A percentile compares a stretch with the other conserved stretches of the same genome.
These are phyloP conservation scores for Xylaria sp. DNA, from an alignment of 2,329 filamentous ascomycete genomes.

Conservation along the genomic window DNA sequence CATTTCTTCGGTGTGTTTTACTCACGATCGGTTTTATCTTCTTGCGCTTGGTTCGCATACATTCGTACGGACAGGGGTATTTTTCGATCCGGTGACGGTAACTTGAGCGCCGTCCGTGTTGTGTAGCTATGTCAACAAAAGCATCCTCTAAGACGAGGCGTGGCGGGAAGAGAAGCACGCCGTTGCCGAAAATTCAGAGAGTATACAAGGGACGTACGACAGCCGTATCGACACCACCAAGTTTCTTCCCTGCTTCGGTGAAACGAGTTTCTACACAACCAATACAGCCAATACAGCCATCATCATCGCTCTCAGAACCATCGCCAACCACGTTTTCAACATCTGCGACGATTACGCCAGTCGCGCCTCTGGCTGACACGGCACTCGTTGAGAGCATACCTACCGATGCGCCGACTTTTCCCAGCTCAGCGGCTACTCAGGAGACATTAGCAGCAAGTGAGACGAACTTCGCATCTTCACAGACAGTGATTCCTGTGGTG, in stretches of 20 bases:
- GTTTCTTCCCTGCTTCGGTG: conserved; percentile 10
- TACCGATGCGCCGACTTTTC: neutral
- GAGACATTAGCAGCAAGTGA: conserved; percentile 33
- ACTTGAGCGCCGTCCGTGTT: conserved; percentile 33
- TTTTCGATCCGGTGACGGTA: conserved; percentile 38
- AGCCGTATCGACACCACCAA: conserved; percentile 7
- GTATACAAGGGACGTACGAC: conserved; percentile 18
- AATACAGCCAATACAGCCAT: conserved; percentile 1
- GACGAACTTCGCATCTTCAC: conserved; percentile 32
- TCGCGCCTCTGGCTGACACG: conserved; percentile 3
- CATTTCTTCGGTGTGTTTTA: conserved; percentile 29
- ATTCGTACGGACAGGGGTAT: conserved; percentile 20
- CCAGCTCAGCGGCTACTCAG: conserved; percentile 9
- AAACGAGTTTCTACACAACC: conserved; percentile 8
- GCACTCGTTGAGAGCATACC: neutral
- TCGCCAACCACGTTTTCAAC: conserved; percentile 16
- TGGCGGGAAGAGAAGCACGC: conserved; percentile 49
- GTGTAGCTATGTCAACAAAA: conserved; percentile 40
- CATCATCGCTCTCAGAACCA: neutral
- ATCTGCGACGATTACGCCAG: conserved; percentile 6
- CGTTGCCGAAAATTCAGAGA: conserved; percentile 38
- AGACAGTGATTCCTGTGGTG: conserved; percentile 21
- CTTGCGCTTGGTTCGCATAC: conserved; percentile 26
- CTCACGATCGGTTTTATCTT: conserved; percentile 27
- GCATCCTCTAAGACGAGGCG: conserved; percentile 46